phyloP scores from a whole-genome alignment of 345 rosid species.

The Triadica sebifera region DNA sequence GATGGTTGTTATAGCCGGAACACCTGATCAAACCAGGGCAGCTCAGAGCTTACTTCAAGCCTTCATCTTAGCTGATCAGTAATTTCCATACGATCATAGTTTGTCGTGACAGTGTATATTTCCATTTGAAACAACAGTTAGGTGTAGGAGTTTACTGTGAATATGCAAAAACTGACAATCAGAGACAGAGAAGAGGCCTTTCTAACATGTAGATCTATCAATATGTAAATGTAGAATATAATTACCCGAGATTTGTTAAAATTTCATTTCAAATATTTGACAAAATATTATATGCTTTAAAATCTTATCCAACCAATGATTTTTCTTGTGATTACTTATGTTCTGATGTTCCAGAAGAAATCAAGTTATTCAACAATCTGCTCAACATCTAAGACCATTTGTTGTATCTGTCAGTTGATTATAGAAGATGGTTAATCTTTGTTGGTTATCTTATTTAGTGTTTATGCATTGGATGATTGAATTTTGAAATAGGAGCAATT shows the following conservation, averaged over 20 bases:
- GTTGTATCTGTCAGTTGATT: too few species aligned
- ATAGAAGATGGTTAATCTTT: too few species aligned
- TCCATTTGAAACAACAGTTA: not conserved
- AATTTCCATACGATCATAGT: not conserved
- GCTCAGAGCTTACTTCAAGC: constrained; percentile 17
- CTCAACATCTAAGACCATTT: not conserved
- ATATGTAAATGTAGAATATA: not conserved
- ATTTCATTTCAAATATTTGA: not conserved
- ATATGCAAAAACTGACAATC: not conserved
- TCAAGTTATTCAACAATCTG: not conserved
- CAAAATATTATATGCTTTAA: not conserved
- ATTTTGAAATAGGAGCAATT: too few species aligned
- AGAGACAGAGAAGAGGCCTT: not conserved
- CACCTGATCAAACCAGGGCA: constrained; percentile 13
- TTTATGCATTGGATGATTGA: too few species aligned
- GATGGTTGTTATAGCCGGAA: constrained; percentile 14
- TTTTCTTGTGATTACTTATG: not conserved
- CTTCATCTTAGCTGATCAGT: constrained; percentile 12
- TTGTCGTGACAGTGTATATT: not conserved
- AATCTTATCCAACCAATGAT: not conserved
- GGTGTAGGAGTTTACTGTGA: not conserved
- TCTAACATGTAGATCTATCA: not conserved
- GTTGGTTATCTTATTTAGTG: too few species aligned
- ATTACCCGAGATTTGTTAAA: not conserved
- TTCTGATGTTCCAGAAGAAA: not conserved